Evolutionary conservation across 139 green algal species (phyloP).

Genomic region (Volvox reticuliferus): DNA sequence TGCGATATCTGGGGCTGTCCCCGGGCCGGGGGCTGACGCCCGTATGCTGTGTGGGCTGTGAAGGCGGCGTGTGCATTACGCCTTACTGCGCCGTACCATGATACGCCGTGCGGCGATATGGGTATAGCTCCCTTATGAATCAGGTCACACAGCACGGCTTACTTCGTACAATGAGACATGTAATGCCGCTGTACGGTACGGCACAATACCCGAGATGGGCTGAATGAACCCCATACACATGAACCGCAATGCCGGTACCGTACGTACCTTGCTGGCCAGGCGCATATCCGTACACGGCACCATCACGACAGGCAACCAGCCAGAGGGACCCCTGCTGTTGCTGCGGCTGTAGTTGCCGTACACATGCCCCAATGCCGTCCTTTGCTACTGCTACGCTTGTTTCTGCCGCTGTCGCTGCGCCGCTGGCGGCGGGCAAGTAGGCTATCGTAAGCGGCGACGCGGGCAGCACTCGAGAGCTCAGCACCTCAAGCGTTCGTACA

Average conservation of each 20-base stretch:
- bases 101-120: no score
- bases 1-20: not conserved
- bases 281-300: constrained; percentile 39
- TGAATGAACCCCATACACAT: not conserved
- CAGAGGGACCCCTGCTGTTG: not conserved
- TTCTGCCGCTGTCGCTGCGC: not conserved
- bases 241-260: not conserved
- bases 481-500: constrained; percentile 5
- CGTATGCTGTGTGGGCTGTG: no score
- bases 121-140: no score
- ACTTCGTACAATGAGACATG: not conserved
- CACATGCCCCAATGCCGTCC: not conserved
- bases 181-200: not conserved
- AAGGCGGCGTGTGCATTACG: no score
- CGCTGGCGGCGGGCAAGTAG: not conserved
- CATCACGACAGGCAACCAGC: constrained; percentile 37
- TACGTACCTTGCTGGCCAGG: not conserved
- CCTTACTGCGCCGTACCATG: no score
- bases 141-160: not conserved
- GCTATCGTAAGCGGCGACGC: not conserved
- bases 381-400: not conserved
- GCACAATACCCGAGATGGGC: not conserved
- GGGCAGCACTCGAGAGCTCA: constrained; percentile 9
- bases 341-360: not conserved
- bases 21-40: no score